Percentiles rank a stretch among this genome's conserved stretches.
Conservation (phyloP, 805 yeast genomes). For the Candida khao-thaluensis region DNA sequence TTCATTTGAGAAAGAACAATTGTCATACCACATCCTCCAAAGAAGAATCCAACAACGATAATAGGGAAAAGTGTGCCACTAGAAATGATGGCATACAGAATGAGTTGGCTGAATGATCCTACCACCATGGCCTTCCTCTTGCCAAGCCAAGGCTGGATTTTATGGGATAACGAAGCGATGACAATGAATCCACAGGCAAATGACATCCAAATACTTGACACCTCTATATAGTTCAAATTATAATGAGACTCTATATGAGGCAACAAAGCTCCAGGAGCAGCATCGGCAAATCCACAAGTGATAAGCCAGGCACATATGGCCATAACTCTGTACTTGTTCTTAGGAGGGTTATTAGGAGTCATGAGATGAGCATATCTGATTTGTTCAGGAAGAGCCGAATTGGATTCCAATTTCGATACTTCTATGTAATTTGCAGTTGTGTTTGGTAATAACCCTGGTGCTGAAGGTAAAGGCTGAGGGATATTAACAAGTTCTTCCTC, state of each 20-base stretch:
- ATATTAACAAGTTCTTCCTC: constrained; percentile 4
- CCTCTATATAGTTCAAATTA: constrained; percentile 47
- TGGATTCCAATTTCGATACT: neutral
- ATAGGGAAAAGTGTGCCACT: constrained; percentile 50
- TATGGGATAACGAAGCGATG: constrained; percentile 48
- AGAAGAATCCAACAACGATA: constrained; percentile 49
- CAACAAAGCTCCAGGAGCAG: constrained; percentile 60
- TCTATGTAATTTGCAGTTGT: constrained; percentile 3
- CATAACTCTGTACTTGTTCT: constrained; percentile 41
- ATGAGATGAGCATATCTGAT: constrained; percentile 18
- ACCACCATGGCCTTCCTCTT: constrained; percentile 35
- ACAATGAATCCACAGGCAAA: constrained; percentile 54
- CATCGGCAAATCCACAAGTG: constrained; percentile 49
- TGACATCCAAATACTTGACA: constrained; percentile 57
- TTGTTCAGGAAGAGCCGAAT: constrained; percentile 1
- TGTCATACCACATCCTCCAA: constrained; percentile 59
- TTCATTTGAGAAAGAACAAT: constrained; percentile 49
- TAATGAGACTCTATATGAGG: constrained; percentile 53
- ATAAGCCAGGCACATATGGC: constrained; percentile 43
- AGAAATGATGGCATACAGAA: constrained; percentile 45
- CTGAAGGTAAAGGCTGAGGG: constrained; percentile 9
- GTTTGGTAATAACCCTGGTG: constrained; percentile 8
- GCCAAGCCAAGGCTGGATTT: constrained; percentile 42
- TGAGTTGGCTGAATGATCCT: constrained; percentile 34
- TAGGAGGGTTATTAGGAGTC: constrained; percentile 44